Evolutionary conservation across 202 grass and related monocot species (phyloP).

Genomic region (Bolboschoenoplectus hybrid): DNA sequence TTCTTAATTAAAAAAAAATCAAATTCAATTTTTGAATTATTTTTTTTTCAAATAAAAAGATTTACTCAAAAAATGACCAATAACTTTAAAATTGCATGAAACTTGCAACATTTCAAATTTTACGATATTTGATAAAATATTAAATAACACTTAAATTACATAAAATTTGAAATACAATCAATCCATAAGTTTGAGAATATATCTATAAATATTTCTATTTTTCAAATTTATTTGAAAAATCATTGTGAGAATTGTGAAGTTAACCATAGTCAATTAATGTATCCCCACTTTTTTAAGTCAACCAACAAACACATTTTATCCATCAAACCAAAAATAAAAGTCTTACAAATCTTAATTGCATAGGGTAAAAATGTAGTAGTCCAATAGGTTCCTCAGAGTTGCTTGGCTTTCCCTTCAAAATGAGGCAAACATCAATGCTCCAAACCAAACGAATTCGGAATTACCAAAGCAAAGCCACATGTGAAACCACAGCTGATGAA

Average conservation of each 20-base stretch:
- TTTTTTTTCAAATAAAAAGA: neutral
- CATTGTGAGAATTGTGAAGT: too few relatives aligned
- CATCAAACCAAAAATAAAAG: neutral
- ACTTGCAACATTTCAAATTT: too few relatives aligned
- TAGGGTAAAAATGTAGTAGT: neutral
- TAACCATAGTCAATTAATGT: too few relatives aligned
- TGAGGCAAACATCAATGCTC: constrained; percentile 19
- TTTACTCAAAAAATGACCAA: neutral
- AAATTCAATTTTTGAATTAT: neutral
- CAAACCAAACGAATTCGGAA: neutral
- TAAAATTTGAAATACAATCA: too few relatives aligned
- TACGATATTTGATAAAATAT: too few relatives aligned
- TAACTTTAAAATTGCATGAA: neutral
- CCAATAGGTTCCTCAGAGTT: constrained; percentile 1
- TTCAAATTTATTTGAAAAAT: too few relatives aligned
- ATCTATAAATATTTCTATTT: too few relatives aligned
- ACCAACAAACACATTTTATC: neutral
- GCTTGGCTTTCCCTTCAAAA: constrained; percentile 27
- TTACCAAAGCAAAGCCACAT: neutral
- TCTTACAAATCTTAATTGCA: neutral
- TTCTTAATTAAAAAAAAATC: neutral
- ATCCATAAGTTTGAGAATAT: too few relatives aligned
- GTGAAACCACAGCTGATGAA: constrained; percentile 19
- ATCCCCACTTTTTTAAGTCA: neutral
- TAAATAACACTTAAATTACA: too few relatives aligned